phyloP scores from a whole-genome alignment of 495 filamentous ascomycete species.

The Physcia stellaris region DNA sequence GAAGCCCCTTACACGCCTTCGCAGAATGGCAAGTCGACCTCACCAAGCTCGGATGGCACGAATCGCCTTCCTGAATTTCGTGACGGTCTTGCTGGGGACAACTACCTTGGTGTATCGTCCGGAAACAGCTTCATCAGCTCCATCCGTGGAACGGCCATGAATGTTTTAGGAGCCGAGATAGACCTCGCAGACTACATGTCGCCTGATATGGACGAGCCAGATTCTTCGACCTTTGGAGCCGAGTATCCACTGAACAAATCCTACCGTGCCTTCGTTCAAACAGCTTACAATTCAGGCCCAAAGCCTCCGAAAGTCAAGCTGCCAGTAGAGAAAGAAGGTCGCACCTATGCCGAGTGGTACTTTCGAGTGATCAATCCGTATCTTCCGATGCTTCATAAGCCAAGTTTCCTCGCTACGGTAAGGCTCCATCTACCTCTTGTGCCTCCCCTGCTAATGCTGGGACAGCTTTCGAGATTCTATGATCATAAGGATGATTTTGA shows the following conservation, averaged over 20 bases:
- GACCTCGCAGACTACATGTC: slow-evolving; percentile 60
- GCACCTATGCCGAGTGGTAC: slow-evolving; percentile 55
- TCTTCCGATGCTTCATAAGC: slow-evolving; percentile 55
- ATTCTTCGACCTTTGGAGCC: slow-evolving; percentile 22
- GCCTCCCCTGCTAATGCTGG: not conserved
- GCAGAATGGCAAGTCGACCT: slow-evolving; percentile 4
- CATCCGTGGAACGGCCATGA: slow-evolving; percentile 59
- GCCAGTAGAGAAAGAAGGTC: slow-evolving; percentile 40
- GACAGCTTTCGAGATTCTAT: slow-evolving; percentile 27
- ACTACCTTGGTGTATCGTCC: slow-evolving; percentile 58
- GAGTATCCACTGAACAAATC: slow-evolving; percentile 50
- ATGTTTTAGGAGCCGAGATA: slow-evolving; percentile 63
- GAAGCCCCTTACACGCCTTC: not conserved
- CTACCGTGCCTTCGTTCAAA: slow-evolving; percentile 49
- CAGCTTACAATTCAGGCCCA: slow-evolving; percentile 43
- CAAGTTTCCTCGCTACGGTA: slow-evolving; percentile 53
- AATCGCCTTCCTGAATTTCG: slow-evolving; percentile 35
- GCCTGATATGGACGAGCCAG: slow-evolving; percentile 46
- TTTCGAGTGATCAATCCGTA: slow-evolving; percentile 61
- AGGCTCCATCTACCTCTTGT: slow-evolving; percentile 10
- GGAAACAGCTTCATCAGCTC: slow-evolving; percentile 54
- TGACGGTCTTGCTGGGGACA: slow-evolving; percentile 43
- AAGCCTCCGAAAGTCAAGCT: slow-evolving; percentile 39
- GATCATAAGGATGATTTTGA: slow-evolving; percentile 39
- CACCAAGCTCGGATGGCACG: too few relatives aligned